Evolutionary conservation across 1,139 yeast genomes (phyloP).

Genomic region (Geotrichum klebahnii): DNA sequence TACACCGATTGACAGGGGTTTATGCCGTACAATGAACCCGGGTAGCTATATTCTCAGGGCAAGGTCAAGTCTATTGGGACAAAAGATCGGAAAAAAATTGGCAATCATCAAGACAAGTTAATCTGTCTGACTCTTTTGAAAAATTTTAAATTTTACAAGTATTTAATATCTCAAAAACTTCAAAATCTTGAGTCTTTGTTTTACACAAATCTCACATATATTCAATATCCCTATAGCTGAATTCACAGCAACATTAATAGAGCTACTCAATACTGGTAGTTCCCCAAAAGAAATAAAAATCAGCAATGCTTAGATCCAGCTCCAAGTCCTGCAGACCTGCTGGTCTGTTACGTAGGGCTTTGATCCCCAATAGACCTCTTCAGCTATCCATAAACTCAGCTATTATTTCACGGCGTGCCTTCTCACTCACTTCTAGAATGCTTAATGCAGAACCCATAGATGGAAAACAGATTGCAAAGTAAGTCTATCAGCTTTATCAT

Average conservation of each 20-base stretch:
- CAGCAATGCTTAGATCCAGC: constrained; percentile 12
- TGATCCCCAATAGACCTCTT: not conserved
- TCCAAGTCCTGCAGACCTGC: constrained; percentile 8
- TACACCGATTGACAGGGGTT: too few species aligned
- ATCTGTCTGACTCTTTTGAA: constrained; percentile 1
- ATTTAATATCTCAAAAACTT: not conserved
- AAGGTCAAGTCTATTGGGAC: not conserved
- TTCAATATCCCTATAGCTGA: too few species aligned
- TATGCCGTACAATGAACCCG: not conserved
- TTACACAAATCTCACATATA: not conserved
- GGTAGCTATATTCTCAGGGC: not conserved
- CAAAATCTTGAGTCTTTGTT: not conserved
- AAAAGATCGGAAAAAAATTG: not conserved
- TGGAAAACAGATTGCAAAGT: constrained; percentile 66
- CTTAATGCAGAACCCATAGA: constrained; percentile 48
- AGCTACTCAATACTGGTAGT: too few species aligned
- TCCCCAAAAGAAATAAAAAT: not conserved
- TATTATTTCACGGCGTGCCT: constrained; percentile 16
- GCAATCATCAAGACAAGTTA: not conserved
- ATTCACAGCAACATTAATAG: too few species aligned
- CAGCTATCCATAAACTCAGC: constrained; percentile 6
- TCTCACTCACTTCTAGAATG: constrained; percentile 18
- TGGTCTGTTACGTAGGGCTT: not conserved
- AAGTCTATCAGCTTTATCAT: constrained; percentile 19
- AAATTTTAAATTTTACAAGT: not conserved